These are phyloP conservation scores for Hericium rajendrae DNA, from an alignment of 768 basidiomycete genomes.

Conservation along the genomic window DNA sequence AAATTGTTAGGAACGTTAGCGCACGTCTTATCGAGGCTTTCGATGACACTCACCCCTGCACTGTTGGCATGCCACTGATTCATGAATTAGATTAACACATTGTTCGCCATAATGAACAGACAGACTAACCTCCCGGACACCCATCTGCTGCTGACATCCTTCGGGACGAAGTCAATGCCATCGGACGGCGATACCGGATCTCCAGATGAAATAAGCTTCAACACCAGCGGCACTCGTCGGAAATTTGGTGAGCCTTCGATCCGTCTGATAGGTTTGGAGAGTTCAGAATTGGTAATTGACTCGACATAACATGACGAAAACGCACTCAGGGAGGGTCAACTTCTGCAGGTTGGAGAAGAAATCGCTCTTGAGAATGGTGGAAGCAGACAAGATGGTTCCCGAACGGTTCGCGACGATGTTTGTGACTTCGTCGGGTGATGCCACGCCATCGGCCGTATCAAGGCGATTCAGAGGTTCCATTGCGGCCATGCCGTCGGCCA, in stretches of 20 bases:
- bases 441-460: slow-evolving; percentile 54
- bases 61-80: slow-evolving; percentile 86
- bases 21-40: no score
- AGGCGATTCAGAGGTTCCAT: slow-evolving; percentile 76
- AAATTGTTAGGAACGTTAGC: background rate
- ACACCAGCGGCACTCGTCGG: slow-evolving; percentile 64
- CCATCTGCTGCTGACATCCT: slow-evolving; percentile 39
- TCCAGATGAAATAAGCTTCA: slow-evolving; percentile 23
- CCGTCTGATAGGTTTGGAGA: slow-evolving; percentile 36
- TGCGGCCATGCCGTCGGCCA: slow-evolving; percentile 65
- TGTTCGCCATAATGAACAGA: background rate
- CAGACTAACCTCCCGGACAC: slow-evolving; percentile 61
- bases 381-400: slow-evolving; percentile 82
- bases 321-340: slow-evolving; percentile 90
- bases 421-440: slow-evolving; percentile 86
- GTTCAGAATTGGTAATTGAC: background rate
- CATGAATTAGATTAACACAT: no score
- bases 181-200: slow-evolving; percentile 22
- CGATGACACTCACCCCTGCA: slow-evolving; percentile 53
- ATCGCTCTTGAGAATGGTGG: slow-evolving; percentile 91
- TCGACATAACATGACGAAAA: slow-evolving; percentile 2
- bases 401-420: slow-evolving; percentile 76
- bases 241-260: slow-evolving; percentile 96
- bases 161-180: slow-evolving; percentile 28
- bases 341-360: slow-evolving; percentile 93